Evolutionary conservation across 2,329 filamentous ascomycete genomes (phyloP).

Genomic region (Amylocarpus encephaloides): DNA sequence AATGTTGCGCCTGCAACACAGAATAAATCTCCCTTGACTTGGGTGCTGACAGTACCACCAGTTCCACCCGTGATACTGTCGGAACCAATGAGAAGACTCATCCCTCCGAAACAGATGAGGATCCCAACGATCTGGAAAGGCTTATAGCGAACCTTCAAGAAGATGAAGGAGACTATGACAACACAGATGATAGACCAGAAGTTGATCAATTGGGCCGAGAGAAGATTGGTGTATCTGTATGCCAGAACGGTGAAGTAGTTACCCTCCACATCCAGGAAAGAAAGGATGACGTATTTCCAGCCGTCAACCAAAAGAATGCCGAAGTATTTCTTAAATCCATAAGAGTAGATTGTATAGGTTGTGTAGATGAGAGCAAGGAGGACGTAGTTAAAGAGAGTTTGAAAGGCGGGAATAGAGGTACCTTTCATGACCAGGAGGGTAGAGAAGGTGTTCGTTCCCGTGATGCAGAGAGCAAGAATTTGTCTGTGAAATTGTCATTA

Average conservation of each 20-base stretch:
- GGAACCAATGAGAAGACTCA: conserved; percentile 75
- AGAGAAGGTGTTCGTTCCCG: conserved; percentile 85
- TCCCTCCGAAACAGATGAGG: conserved; percentile 82
- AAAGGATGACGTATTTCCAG: conserved; percentile 91
- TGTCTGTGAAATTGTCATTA: conserved; percentile 43
- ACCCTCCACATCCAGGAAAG: conserved; percentile 89
- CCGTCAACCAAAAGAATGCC: conserved; percentile 62
- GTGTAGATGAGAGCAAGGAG: conserved; percentile 79
- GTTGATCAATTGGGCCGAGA: conserved; percentile 92
- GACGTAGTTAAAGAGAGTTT: conserved; percentile 92
- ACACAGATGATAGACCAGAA: conserved; percentile 98
- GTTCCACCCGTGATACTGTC: conserved; percentile 71
- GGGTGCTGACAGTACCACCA: conserved; percentile 59
- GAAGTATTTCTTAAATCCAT: conserved; percentile 67
- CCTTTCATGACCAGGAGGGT: conserved; percentile 60
- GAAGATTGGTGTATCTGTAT: conserved; percentile 79
- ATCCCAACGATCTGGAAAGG: conserved; percentile 80
- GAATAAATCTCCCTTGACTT: conserved; percentile 88
- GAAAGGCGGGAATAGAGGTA: conserved; percentile 87
- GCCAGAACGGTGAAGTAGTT: conserved; percentile 98
- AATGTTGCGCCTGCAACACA: conserved; percentile 81
- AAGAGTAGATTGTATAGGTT: conserved; percentile 68
- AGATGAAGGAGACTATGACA: conserved; percentile 72
- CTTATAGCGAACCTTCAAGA: conserved; percentile 87
- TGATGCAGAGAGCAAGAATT: conserved; percentile 82